Conservation (phyloP, 495 filamentous ascomycete species). For the Penicillium simplicissimum region DNA sequence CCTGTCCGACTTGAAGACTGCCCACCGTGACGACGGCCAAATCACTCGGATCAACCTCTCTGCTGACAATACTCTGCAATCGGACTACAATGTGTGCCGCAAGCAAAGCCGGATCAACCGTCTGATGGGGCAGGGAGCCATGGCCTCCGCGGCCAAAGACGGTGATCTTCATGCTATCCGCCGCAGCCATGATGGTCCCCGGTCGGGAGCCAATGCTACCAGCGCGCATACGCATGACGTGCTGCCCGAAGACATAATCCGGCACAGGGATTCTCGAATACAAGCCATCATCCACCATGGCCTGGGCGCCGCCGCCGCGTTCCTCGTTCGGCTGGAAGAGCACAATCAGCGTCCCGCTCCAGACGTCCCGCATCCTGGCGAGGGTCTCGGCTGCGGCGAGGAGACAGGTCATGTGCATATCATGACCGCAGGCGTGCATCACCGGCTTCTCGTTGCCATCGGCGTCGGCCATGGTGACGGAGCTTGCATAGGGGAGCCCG, state of each 20-base stretch:
- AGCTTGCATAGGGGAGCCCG: slow-evolving; percentile 50
- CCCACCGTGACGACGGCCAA: slow-evolving; percentile 53
- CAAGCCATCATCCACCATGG: slow-evolving; percentile 56
- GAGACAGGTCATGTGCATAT: slow-evolving; percentile 58
- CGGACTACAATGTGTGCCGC: slow-evolving; percentile 50
- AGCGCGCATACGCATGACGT: slow-evolving; percentile 50
- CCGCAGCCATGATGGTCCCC: slow-evolving; percentile 48
- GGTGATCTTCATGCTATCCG: slow-evolving; percentile 53
- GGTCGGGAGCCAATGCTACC: slow-evolving; percentile 42
- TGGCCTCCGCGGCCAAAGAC: slow-evolving; percentile 55
- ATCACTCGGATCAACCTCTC: slow-evolving; percentile 51
- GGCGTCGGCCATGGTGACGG: slow-evolving; percentile 41
- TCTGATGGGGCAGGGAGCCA: slow-evolving; percentile 51
- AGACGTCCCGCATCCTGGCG: slow-evolving; percentile 28
- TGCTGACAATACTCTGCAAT: slow-evolving; percentile 52
- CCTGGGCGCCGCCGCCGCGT: slow-evolving; percentile 50
- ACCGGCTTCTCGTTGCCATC: slow-evolving; percentile 48
- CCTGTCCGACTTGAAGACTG: slow-evolving; percentile 50
- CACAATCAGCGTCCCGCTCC: slow-evolving; percentile 54
- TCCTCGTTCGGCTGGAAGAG: slow-evolving; percentile 59
- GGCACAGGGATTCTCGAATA: slow-evolving; percentile 50
- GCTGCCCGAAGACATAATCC: slow-evolving; percentile 53
- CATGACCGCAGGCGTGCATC: slow-evolving; percentile 60
- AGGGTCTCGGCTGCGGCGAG: slow-evolving; percentile 51
- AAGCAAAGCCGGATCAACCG: slow-evolving; percentile 52